Evolutionary conservation across 1,139 yeast species (phyloP).

Genomic region (Lodderomyces pseudojiufengensis): DNA sequence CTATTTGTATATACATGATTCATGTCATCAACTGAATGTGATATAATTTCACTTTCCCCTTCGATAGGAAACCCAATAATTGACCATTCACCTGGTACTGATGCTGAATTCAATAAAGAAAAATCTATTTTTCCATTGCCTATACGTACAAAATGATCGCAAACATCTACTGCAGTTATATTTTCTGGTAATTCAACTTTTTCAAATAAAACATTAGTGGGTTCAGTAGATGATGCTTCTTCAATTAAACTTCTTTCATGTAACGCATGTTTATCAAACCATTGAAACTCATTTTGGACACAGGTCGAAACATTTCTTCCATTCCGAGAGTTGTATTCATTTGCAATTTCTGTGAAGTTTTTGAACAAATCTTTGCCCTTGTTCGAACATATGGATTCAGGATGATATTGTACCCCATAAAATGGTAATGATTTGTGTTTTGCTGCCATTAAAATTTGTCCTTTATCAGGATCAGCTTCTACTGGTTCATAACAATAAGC

Average conservation of each 20-base stretch:
- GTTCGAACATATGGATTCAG: slow-evolving; percentile 86
- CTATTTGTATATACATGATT: slow-evolving; percentile 18
- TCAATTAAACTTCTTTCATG: slow-evolving; percentile 13
- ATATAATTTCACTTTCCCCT: slow-evolving; percentile 52
- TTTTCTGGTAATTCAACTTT: slow-evolving; percentile 15
- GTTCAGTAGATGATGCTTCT: slow-evolving; percentile 7
- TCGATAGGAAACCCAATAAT: slow-evolving; percentile 69
- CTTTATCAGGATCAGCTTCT: slow-evolving; percentile 16
- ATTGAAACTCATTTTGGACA: slow-evolving; percentile 2
- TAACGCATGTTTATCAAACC: slow-evolving; percentile 12
- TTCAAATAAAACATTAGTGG: slow-evolving; percentile 14
- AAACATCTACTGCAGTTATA: slow-evolving; percentile 40
- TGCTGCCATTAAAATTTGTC: slow-evolving; percentile 70
- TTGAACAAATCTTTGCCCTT: slow-evolving; percentile 55
- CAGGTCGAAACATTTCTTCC: slow-evolving; percentile 11
- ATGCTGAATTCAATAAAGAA: slow-evolving; percentile 67
- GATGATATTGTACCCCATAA: slow-evolving; percentile 96
- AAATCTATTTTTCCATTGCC: slow-evolving; percentile 32
- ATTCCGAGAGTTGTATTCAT: slow-evolving; percentile 25
- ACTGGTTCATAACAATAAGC: slow-evolving; percentile 47
- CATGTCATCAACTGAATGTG: slow-evolving; percentile 56
- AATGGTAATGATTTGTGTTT: slow-evolving; percentile 60
- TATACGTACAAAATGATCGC: slow-evolving; percentile 38
- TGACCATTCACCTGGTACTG: slow-evolving; percentile 83
- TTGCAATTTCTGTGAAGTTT: slow-evolving; percentile 62